Conservation (phyloP, 208 protist genomes). For the Strigomonas galati region DNA sequence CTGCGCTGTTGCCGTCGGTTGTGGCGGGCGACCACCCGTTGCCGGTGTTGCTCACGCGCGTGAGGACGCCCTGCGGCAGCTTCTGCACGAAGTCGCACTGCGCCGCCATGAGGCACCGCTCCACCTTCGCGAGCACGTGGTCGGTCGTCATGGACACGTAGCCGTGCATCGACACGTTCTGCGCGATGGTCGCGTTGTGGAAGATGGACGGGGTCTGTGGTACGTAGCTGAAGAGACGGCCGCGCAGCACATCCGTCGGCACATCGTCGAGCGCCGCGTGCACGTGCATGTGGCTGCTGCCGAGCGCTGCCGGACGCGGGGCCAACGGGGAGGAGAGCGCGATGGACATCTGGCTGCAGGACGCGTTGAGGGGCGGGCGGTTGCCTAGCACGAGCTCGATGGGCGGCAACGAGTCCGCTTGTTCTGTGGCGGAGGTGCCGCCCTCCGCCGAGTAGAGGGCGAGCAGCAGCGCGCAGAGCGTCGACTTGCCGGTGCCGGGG, state of each 20-base stretch:
- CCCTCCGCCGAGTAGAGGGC: slow-evolving; percentile 28
- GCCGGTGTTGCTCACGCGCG: slow-evolving; percentile 29
- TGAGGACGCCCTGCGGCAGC: slow-evolving; percentile 55
- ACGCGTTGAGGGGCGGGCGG: background rate
- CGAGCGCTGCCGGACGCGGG: background rate
- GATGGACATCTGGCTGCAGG: background rate
- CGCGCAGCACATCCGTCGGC: slow-evolving; percentile 41
- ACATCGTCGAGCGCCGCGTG: slow-evolving; percentile 22
- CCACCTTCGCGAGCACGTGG: slow-evolving; percentile 30
- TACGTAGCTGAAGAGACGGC: slow-evolving; percentile 67
- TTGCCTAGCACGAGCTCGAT: slow-evolving; percentile 5
- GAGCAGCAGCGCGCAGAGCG: slow-evolving; percentile 51
- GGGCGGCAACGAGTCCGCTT: slow-evolving; percentile 12
- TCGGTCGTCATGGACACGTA: slow-evolving; percentile 47
- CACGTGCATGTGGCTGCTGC: background rate
- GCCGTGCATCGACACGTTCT: slow-evolving; percentile 62
- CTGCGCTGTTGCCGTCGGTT: slow-evolving; percentile 18
- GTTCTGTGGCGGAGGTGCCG: background rate
- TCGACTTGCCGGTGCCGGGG: slow-evolving; percentile 61
- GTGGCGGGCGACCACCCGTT: slow-evolving; percentile 14
- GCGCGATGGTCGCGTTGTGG: slow-evolving; percentile 52
- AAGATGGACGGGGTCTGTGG: slow-evolving; percentile 59
- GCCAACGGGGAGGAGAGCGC: background rate
- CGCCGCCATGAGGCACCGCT: slow-evolving; percentile 35
- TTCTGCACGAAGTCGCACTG: slow-evolving; percentile 44